Evolutionary conservation across 2,329 filamentous ascomycete genomes (phyloP).

Genomic region (Penicillium sp.): DNA sequence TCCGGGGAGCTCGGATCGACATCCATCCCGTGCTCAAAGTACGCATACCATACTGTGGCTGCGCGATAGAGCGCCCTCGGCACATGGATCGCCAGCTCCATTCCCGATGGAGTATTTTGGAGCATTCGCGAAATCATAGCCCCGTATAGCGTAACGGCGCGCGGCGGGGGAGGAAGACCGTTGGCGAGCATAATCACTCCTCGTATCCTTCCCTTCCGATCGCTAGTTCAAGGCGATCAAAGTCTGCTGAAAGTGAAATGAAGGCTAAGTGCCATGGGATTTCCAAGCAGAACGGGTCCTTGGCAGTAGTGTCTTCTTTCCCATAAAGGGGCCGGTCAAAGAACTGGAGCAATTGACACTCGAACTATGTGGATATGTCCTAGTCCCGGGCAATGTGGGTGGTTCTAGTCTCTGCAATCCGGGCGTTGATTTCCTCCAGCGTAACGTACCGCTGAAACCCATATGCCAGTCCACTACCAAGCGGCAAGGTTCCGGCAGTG

Average conservation of each 20-base stretch:
- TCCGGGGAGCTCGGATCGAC: neutral
- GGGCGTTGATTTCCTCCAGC: slow-evolving; percentile 23
- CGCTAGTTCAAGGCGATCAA: slow-evolving; percentile 29
- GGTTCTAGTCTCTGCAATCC: slow-evolving; percentile 20
- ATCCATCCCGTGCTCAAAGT: slow-evolving; percentile 6
- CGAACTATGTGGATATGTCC: neutral
- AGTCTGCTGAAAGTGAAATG: slow-evolving; percentile 29
- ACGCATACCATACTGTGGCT: slow-evolving; percentile 11
- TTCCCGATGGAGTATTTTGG: slow-evolving; percentile 3
- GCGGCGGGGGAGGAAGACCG: slow-evolving; percentile 29
- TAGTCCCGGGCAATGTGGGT: neutral
- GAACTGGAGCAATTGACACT: slow-evolving; percentile 5
- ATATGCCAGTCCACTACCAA: neutral
- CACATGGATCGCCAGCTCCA: slow-evolving; percentile 13
- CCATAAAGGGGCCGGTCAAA: slow-evolving; percentile 12
- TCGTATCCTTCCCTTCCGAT: slow-evolving; percentile 29
- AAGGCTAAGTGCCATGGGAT: slow-evolving; percentile 33
- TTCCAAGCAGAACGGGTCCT: slow-evolving; percentile 25
- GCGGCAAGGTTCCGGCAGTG: neutral
- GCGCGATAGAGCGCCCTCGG: slow-evolving; percentile 12
- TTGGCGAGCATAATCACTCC: slow-evolving; percentile 9
- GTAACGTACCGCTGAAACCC: slow-evolving; percentile 22
- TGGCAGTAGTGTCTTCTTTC: slow-evolving; percentile 3
- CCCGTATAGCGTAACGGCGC: slow-evolving; percentile 9
- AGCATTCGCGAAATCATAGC: slow-evolving; percentile 11